Conservation (phyloP, 2,329 filamentous ascomycete genomes). For the Penicillium italicum region DNA sequence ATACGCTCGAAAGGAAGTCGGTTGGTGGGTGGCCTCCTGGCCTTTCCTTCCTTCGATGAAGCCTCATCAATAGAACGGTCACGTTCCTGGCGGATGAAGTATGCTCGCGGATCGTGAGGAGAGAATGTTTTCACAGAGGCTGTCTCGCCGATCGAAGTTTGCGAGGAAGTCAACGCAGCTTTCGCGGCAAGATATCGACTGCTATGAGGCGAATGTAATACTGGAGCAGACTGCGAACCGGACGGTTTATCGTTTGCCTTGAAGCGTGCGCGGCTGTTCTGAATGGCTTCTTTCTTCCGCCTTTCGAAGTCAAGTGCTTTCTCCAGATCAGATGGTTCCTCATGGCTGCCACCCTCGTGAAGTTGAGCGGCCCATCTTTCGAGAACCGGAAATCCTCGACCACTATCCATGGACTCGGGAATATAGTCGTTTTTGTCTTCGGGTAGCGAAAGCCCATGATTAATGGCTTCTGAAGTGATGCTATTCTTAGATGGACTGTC, state of each 20-base stretch:
- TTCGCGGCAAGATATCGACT: conserved; percentile 21
- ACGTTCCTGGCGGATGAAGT: conserved; percentile 10
- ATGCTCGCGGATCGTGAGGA: conserved; percentile 16
- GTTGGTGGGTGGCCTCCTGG: conserved; percentile 1
- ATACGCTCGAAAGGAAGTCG: conserved; percentile 20
- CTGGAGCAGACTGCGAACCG: not conserved
- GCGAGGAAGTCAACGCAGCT: conserved; percentile 11
- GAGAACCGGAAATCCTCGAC: conserved; percentile 21
- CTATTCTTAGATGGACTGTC: not conserved
- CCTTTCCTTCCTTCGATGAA: not conserved
- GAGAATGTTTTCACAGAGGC: conserved; percentile 4
- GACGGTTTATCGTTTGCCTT: not conserved
- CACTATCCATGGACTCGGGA: conserved; percentile 16
- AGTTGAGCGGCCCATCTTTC: conserved; percentile 24
- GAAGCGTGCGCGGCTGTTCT: not conserved
- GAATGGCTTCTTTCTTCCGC: conserved; percentile 23
- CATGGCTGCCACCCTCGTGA: conserved; percentile 4
- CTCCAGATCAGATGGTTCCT: conserved; percentile 12
- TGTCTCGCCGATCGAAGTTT: not conserved
- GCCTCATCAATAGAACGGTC: not conserved
- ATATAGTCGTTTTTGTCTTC: not conserved
- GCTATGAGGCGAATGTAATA: conserved; percentile 10
- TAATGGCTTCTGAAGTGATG: not conserved
- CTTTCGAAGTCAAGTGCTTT: conserved; percentile 23
- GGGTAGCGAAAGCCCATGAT: not conserved